phyloP scores from a whole-genome alignment of 1,139 yeast genomes.

The Magnusiomyces magnusii region DNA sequence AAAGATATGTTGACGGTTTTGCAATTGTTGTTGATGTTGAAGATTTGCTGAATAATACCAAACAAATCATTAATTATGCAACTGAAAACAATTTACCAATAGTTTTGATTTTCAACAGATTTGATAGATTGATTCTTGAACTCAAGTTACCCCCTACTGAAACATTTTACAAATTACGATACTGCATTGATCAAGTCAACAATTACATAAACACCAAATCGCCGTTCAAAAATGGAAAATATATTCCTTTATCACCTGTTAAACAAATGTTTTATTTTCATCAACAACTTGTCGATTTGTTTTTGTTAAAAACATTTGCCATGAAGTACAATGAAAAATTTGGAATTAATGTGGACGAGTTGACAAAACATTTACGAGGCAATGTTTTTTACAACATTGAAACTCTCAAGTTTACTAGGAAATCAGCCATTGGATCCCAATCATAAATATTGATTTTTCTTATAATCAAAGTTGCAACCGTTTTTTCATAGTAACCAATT shows the following conservation, averaged over 20 bases:
- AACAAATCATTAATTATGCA: constrained; percentile 43
- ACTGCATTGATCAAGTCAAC: constrained; percentile 59
- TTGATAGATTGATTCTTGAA: constrained; percentile 77
- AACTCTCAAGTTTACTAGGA: constrained; percentile 41
- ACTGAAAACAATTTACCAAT: constrained; percentile 45
- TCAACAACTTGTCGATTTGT: constrained; percentile 55
- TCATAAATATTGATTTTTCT: constrained; percentile 50
- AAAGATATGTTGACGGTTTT: constrained; percentile 55
- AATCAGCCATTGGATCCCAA: constrained; percentile 47
- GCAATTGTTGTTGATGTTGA: constrained; percentile 77
- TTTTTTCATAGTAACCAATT: constrained; percentile 33
- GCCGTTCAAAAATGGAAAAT: constrained; percentile 12
- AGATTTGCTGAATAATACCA: constrained; percentile 57
- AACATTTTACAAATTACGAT: constrained; percentile 58
- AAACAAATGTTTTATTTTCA: constrained; percentile 65
- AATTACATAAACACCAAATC: constrained; percentile 34
- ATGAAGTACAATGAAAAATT: constrained; percentile 39
- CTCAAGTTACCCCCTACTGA: constrained; percentile 67
- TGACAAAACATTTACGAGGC: constrained; percentile 68
- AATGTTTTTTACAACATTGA: constrained; percentile 47
- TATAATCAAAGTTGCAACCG: constrained; percentile 54
- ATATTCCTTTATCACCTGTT: constrained; percentile 49
- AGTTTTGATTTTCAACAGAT: constrained; percentile 62
- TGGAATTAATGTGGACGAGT: constrained; percentile 37
- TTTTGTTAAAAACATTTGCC: constrained; percentile 62